Base-by-base conservation (phyloP, 176 grass and related monocot genomes). In the Cenchrus fungigraminus region DNA sequence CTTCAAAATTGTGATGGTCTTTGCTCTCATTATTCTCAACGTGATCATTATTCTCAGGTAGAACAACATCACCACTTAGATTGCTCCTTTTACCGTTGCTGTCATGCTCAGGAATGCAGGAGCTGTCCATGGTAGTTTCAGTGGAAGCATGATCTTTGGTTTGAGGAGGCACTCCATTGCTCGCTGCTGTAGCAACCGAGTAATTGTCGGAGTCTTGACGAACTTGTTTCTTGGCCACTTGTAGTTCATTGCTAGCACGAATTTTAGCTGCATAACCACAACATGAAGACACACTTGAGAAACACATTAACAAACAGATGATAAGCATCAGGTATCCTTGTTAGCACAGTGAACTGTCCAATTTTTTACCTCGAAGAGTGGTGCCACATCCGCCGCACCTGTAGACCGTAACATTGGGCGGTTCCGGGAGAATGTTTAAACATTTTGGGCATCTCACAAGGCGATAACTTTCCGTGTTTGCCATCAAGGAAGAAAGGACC, bases 381-480 rank as follows among this genome's bases (percentile, higher is more conserved):
- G 88, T 84, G 73, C 52, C 28, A 49, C 97, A 99, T 82, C 82
- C 90, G 5, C 97, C 93, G 12, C 97, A 99, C 45, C 16, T 63
- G 83, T 99, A 99, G 49, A 96, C 84, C 0, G 88, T 61, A 84
- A 85, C 84, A 68, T 88, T 77, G 9, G 85, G 55, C 51, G 84
- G 78, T 79, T 99, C 97, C 4, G 93, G 83, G 5, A 99, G 97
- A 88, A 96, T 1, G 28, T 89, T 88, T 1, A 42, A 12, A 78
- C 97, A 99, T 50, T 88, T 99, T 25, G 93, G 97, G 82, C 97
- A 99, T 90, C 79, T 94, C 63, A 99, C 97, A 59, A 91, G 73
- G 58, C 90, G 93, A 46, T 89, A 71, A 54, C 84, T 49, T 76
- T 52, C 70, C 20, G 80, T 58, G 59, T 70, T 47, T 68, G 88